Percentiles rank a stretch among this genome's conserved stretches.
Evolutionary conservation across 345 rosid genomes (phyloP).

Genomic region (Hibiscus mutabilis): DNA sequence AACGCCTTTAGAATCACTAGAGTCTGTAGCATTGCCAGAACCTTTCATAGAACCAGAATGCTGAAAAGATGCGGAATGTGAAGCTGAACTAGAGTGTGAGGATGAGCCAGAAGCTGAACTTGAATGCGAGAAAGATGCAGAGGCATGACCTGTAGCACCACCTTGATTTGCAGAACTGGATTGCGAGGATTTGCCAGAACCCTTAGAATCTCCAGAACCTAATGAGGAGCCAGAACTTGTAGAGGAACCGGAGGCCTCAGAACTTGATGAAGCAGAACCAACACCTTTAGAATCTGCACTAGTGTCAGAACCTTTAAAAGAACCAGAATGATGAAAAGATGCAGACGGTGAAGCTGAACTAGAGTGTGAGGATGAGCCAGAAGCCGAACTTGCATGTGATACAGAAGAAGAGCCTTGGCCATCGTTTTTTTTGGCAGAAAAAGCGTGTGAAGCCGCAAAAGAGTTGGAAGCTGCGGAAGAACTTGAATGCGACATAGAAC

Average conservation of each 20-base stretch:
- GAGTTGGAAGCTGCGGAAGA: neutral
- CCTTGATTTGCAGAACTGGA: too few species aligned
- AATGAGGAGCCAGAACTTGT: neutral
- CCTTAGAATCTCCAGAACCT: neutral
- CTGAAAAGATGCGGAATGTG: neutral
- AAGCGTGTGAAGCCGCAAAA: neutral
- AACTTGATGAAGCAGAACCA: neutral
- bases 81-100: neutral
- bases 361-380: neutral
- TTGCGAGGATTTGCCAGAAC: too few species aligned
- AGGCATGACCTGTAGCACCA: neutral
- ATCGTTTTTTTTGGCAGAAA: neutral
- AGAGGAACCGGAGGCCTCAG: neutral
- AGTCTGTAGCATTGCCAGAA: too few species aligned
- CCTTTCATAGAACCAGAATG: neutral
- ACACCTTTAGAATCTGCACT: neutral
- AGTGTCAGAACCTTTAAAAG: neutral
- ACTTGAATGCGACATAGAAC: neutral
- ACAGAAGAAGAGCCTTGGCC: neutral
- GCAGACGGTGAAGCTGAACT: neutral
- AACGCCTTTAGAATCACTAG: neutral
- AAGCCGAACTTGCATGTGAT: neutral
- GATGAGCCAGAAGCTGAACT: neutral
- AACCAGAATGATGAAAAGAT: neutral
- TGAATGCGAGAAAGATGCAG: neutral